These are phyloP conservation scores for Suillus weaverae DNA, from an alignment of 768 basidiomycete genomes.

Conservation along the genomic window DNA sequence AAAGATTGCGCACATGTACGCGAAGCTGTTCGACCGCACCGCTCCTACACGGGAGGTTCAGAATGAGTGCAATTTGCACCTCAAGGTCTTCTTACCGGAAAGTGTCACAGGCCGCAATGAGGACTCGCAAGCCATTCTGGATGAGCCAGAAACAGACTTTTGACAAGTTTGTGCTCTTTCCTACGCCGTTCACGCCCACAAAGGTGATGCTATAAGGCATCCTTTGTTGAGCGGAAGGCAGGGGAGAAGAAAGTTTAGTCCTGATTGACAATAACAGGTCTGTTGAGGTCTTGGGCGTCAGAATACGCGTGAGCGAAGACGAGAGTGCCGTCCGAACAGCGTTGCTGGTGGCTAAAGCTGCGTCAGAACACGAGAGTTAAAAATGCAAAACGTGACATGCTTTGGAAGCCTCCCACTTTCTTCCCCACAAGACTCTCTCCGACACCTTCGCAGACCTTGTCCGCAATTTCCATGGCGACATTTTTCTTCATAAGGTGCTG, in stretches of 20 bases:
- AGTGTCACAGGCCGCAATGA: slow-evolving; percentile 98
- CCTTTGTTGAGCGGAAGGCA: slow-evolving; percentile 74
- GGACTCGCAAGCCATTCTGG: slow-evolving; percentile 88
- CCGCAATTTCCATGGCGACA: slow-evolving; percentile 93
- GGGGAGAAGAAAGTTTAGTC: slow-evolving; percentile 74
- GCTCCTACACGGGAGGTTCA: slow-evolving; percentile 49
- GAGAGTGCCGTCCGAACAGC: slow-evolving; percentile 85
- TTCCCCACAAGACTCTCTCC: slow-evolving; percentile 87
- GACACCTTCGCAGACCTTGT: slow-evolving; percentile 94
- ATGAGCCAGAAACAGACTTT: slow-evolving; percentile 99
- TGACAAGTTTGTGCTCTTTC: slow-evolving; percentile 96
- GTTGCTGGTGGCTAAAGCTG: slow-evolving; percentile 67
- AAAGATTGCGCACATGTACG: slow-evolving; percentile 93
- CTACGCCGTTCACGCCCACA: slow-evolving; percentile 98
- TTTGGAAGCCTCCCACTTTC: slow-evolving; percentile 87
- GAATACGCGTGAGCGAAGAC: slow-evolving; percentile 84
- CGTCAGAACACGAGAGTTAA: slow-evolving; percentile 7
- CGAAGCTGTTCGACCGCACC: slow-evolving; percentile 98
- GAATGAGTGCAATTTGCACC: neutral
- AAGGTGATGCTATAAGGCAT: slow-evolving; percentile 93
- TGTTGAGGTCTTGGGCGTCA: slow-evolving; percentile 97
- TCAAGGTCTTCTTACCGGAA: slow-evolving; percentile 62
- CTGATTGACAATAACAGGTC: slow-evolving; percentile 92
- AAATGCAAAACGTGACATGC: slow-evolving; percentile 43
- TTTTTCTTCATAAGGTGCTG: slow-evolving; percentile 99